A percentile compares a stretch with the other conserved stretches of the same genome.
Conservation (phyloP, 1,284 basidiomycete species). For the Irpex sp. region DNA sequence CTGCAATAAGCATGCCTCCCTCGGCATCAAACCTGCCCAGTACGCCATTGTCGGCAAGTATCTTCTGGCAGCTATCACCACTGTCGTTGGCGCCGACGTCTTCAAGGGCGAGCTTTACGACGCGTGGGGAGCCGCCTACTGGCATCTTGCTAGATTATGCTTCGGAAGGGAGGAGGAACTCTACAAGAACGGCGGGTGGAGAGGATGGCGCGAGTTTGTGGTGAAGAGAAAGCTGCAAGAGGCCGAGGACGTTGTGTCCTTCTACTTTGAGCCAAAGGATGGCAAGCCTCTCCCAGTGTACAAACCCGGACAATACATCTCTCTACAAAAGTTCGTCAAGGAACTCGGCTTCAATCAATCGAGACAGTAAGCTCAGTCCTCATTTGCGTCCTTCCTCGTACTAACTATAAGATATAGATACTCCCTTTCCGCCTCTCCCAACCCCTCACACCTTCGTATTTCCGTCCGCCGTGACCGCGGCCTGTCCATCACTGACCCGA, state of each 20-base stretch:
- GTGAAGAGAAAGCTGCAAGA: slow-evolving; percentile 21
- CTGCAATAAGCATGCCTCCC: slow-evolving; percentile 23
- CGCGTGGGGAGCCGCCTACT: slow-evolving; percentile 24
- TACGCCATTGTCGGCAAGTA: slow-evolving; percentile 23
- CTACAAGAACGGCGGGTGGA: slow-evolving; percentile 21
- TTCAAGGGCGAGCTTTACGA: slow-evolving; percentile 19
- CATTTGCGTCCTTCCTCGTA: not conserved
- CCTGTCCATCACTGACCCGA: slow-evolving; percentile 5
- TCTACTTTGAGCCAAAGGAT: slow-evolving; percentile 24
- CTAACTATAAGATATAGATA: not conserved
- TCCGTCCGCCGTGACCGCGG: slow-evolving; percentile 24
- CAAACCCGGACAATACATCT: slow-evolving; percentile 24
- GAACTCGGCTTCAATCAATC: slow-evolving; percentile 19
- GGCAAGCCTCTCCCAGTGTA: slow-evolving; percentile 17
- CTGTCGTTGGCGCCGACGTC: slow-evolving; percentile 20
- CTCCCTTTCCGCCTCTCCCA: slow-evolving; percentile 23
- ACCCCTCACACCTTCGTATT: slow-evolving; percentile 22
- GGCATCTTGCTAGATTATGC: slow-evolving; percentile 24
- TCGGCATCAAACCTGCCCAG: slow-evolving; percentile 21
- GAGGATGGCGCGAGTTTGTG: slow-evolving; percentile 23
- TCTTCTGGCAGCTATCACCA: slow-evolving; percentile 20
- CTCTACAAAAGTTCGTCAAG: slow-evolving; percentile 19
- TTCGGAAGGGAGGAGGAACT: slow-evolving; percentile 23
- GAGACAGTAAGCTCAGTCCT: slow-evolving; percentile 15
- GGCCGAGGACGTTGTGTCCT: slow-evolving; percentile 23